Percentiles rank a stretch among this genome's conserved stretches.
These are phyloP conservation scores for Cercospora janseana DNA, from an alignment of 2,329 filamentous ascomycete species.

Conservation along the genomic window DNA sequence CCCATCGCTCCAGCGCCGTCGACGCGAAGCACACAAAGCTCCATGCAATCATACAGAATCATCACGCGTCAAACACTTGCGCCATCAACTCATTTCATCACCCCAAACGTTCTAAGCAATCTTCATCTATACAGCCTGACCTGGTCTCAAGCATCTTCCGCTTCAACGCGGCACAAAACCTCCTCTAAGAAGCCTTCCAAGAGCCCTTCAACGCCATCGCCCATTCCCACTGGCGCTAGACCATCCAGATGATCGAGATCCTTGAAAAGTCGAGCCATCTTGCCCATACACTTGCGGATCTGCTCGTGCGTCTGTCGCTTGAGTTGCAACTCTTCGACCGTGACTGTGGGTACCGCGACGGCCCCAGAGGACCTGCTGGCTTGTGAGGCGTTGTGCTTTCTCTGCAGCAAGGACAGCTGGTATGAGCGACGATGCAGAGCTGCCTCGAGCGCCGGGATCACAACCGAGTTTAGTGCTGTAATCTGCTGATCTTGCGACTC, in stretches of 20 bases:
- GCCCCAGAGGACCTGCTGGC: constrained; percentile 15
- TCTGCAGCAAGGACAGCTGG: constrained; percentile 57
- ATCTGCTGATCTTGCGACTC: constrained; percentile 53
- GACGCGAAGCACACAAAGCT: no score
- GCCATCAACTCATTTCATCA: no score
- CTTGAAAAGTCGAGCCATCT: constrained; percentile 77
- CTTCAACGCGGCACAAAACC: constrained; percentile 86
- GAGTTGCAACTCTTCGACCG: constrained; percentile 40
- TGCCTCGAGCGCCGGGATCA: constrained; percentile 88
- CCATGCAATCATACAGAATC: no score
- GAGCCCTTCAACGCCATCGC: constrained; percentile 81
- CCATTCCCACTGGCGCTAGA: constrained; percentile 87
- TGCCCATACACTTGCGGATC: constrained; percentile 75
- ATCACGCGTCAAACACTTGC: no score
- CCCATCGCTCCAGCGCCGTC: no score
- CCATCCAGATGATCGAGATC: constrained; percentile 89
- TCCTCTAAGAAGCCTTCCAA: constrained; percentile 92
- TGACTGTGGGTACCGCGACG: not conserved
- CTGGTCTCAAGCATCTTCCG: constrained; percentile 62
- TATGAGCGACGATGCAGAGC: constrained; percentile 75
- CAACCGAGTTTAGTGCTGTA: constrained; percentile 84
- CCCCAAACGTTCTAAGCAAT: no score
- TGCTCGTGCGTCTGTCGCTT: constrained; percentile 73
- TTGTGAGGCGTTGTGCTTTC: constrained; percentile 29
- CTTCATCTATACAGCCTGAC: no score